Conservation (phyloP, 371 early-diverging fungal genomes). For the Basidiobolus meristosporus region DNA sequence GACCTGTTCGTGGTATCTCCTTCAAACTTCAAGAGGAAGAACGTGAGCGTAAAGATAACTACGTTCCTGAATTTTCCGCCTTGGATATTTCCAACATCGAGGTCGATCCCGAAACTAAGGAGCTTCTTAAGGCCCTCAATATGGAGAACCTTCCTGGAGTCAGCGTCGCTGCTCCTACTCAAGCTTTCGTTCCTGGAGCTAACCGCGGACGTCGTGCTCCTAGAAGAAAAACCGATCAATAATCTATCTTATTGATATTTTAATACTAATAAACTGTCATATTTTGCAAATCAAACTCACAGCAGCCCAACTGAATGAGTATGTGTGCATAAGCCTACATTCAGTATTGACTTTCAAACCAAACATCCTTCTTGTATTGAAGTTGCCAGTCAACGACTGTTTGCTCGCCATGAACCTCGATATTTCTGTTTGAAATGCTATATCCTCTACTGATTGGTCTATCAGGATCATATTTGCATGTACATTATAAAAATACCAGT, state of each 20-base stretch:
- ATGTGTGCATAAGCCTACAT: too few species aligned
- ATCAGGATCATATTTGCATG: background rate
- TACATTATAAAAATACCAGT: too few species aligned
- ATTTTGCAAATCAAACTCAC: too few species aligned
- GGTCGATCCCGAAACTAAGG: slow-evolving; percentile 88
- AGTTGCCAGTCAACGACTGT: too few species aligned
- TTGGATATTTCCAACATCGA: slow-evolving; percentile 86
- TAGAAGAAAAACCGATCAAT: background rate
- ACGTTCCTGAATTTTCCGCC: slow-evolving; percentile 98
- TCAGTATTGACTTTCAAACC: too few species aligned
- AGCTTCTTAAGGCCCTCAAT: slow-evolving; percentile 88
- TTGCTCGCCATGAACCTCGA: too few species aligned
- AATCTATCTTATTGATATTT: background rate
- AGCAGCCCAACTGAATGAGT: too few species aligned
- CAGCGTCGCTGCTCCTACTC: slow-evolving; percentile 6
- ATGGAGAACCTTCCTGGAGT: slow-evolving; percentile 67
- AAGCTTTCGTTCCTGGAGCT: background rate
- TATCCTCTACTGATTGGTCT: too few species aligned
- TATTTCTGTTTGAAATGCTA: too few species aligned
- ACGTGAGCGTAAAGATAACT: slow-evolving; percentile 99
- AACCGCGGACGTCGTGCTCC: slow-evolving; percentile 3
- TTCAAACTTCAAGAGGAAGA: slow-evolving; percentile 99
- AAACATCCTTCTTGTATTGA: too few species aligned
- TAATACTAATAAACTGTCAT: background rate
- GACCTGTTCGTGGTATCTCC: slow-evolving; percentile 98